Base-by-base conservation (phyloP, 345 rosid species). In the Lenwebbia sp. region DNA sequence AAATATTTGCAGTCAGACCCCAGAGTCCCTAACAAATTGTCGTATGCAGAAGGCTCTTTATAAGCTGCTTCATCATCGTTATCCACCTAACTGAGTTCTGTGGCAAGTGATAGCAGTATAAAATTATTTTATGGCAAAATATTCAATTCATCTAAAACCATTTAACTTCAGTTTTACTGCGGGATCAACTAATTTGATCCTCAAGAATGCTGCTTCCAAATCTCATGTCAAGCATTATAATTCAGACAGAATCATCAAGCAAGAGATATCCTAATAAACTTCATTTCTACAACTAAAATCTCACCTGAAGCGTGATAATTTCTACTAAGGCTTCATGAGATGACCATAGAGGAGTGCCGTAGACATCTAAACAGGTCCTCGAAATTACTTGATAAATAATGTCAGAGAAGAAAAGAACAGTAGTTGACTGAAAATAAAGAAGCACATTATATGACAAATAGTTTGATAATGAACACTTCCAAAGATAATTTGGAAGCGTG, bases 21-120 rank as follows among this genome's bases (percentile, higher is more conserved):
- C n/a, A 94, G 91, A 84, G 91, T 91, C 84, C 58, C 88, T 58
- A 93, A 82, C 89, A 94, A 88, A 85, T 84, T 89, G 58, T 94
- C 88, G 76, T 93, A 94, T 5, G 83, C 50, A 4, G 94, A 90
- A 4, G 92, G 89, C 87, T 93, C 92, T 83, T 89, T 92, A 86
- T 87, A 86, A 84, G 87, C 65, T 37, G 62, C 83, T 53, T 87
- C 23, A 85, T 88, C 87, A 86, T 91, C 93, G 4, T 90, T 50
- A 51, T 83, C 91, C 54, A 47, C 86, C 60, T 83, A 88, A 19
- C 62, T 65, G 41, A 86, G 85, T 33, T 88, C 88, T 86, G 83
- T 89, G 19, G 86, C 89, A 4, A 90, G 76, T 85, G 88, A 87
- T 58, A 90, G 93, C 19, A 26, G 76, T 51, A 41, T 86, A 60